Conservation (phyloP, 495 filamentous ascomycete genomes). For the Aspergillus egyptiacus region DNA sequence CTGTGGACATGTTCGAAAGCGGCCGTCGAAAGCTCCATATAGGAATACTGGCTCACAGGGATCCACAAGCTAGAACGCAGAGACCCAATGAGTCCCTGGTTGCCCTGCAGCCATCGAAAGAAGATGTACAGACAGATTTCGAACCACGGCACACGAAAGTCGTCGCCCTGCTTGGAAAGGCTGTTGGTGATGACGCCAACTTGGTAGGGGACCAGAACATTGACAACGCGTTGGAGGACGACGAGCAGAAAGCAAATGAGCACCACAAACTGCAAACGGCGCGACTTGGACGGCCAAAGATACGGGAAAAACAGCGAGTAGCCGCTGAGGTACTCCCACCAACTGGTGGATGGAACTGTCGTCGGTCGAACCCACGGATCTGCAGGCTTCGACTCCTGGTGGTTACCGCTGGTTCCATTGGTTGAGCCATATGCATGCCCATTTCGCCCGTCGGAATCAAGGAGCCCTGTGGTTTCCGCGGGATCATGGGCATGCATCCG, state of each 20-base stretch:
- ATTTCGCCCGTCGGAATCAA: slow-evolving; percentile 39
- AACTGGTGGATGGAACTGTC: slow-evolving; percentile 60
- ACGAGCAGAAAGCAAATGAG: slow-evolving; percentile 73
- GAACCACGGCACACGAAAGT: slow-evolving; percentile 55
- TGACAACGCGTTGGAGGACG: slow-evolving; percentile 69
- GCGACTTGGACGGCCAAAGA: slow-evolving; percentile 79
- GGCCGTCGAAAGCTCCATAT: slow-evolving; percentile 86
- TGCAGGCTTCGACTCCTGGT: slow-evolving; percentile 34
- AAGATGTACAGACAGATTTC: slow-evolving; percentile 72
- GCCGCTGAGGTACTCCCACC: slow-evolving; percentile 87
- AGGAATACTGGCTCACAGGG: slow-evolving; percentile 92
- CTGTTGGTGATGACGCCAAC: slow-evolving; percentile 66
- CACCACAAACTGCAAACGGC: slow-evolving; percentile 66
- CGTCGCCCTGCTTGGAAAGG: slow-evolving; percentile 46
- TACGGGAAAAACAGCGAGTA: slow-evolving; percentile 92
- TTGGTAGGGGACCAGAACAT: slow-evolving; percentile 73
- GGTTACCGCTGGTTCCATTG: slow-evolving; percentile 29
- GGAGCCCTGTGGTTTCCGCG: slow-evolving; percentile 52
- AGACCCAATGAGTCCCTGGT: slow-evolving; percentile 78
- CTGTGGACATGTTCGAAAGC: slow-evolving; percentile 96
- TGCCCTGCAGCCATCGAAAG: slow-evolving; percentile 81
- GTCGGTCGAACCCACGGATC: slow-evolving; percentile 61
- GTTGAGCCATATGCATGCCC: slow-evolving; percentile 50
- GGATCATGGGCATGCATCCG: slow-evolving; percentile 25
- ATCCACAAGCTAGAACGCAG: slow-evolving; percentile 83